Percentiles rank a stretch among this genome's conserved stretches.
phyloP scores from a whole-genome alignment of 139 green algal genomes.

The Trebouxia sp. region DNA sequence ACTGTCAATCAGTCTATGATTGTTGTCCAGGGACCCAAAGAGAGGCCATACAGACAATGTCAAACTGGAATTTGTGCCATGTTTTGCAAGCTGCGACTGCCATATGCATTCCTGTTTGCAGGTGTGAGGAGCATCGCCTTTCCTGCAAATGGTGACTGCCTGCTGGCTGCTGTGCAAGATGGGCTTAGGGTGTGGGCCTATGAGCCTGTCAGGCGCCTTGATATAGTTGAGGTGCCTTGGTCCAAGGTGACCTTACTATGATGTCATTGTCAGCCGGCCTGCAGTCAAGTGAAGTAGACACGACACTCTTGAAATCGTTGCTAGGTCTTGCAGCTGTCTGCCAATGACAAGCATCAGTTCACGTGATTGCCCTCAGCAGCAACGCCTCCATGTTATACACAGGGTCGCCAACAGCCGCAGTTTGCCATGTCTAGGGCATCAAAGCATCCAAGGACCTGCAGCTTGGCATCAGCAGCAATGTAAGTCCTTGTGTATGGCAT shows the following conservation, averaged over 20 bases:
- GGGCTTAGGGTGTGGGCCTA: conserved; percentile 65
- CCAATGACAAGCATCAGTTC: not conserved
- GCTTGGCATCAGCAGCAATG: not conserved
- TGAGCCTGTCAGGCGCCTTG: conserved; percentile 66
- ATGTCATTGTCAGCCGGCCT: not conserved
- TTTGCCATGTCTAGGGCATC: too few species aligned
- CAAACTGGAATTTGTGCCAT: not conserved
- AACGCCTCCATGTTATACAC: too few species aligned
- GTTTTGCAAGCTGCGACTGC: not conserved
- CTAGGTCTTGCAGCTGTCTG: not conserved
- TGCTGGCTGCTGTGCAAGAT: conserved; percentile 68
- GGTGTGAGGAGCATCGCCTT: conserved; percentile 67
- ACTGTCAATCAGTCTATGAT: not conserved
- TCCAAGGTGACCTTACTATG: conserved; percentile 39
- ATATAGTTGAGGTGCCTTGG: conserved; percentile 73
- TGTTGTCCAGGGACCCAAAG: not conserved
- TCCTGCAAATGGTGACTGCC: conserved; percentile 61
- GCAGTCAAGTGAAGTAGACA: not conserved
- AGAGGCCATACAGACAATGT: not conserved
- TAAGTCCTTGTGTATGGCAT: too few species aligned
- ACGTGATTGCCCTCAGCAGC: not conserved
- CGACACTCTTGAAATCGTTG: not conserved
- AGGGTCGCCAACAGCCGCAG: too few species aligned
- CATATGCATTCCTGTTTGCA: too few species aligned
- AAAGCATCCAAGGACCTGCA: not conserved